A percentile compares a stretch with the other conserved stretches of the same genome.
These are phyloP conservation scores for Capronia coronata DNA, from an alignment of 2,329 filamentous ascomycete genomes.

Conservation along the genomic window DNA sequence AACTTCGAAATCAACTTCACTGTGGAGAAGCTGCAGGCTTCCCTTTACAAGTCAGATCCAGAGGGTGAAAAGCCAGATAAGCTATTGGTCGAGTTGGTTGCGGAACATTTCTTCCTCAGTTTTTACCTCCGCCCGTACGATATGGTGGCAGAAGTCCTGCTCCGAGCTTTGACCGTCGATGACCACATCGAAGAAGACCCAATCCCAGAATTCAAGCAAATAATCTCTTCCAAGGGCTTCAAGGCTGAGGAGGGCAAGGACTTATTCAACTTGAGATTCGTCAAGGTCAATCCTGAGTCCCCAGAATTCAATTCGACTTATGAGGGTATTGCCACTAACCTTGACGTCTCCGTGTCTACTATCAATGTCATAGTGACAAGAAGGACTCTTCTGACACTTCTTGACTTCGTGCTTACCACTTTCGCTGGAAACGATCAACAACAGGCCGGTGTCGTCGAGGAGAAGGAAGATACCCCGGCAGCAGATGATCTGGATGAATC, in stretches of 20 bases:
- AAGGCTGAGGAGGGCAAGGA: conserved; percentile 65
- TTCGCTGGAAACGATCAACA: conserved; percentile 61
- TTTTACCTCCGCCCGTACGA: conserved; percentile 86
- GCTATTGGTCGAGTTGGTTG: conserved; percentile 82
- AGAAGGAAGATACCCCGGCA: conserved; percentile 39
- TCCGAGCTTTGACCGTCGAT: conserved; percentile 81
- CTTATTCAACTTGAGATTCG: conserved; percentile 80
- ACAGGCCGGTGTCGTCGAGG: conserved; percentile 29
- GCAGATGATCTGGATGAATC: conserved; percentile 25
- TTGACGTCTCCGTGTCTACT: conserved; percentile 85
- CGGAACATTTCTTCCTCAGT: conserved; percentile 78
- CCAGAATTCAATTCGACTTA: conserved; percentile 90
- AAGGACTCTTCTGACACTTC: conserved; percentile 79
- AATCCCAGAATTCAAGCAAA: conserved; percentile 86
- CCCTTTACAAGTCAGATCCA: conserved; percentile 78
- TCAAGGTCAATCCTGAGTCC: conserved; percentile 80
- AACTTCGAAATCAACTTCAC: conserved; percentile 97
- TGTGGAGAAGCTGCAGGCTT: conserved; percentile 88
- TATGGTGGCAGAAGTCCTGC: conserved; percentile 83
- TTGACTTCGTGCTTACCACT: conserved; percentile 90
- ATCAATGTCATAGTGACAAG: conserved; percentile 94
- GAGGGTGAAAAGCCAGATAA: conserved; percentile 66
- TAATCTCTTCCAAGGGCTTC: conserved; percentile 83
- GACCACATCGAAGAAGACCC: conserved; percentile 89
- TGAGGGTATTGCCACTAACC: conserved; percentile 86